These are phyloP conservation scores for Tinospora cordifolia DNA, from an alignment of 164 flowering plant genomes.

Conservation along the genomic window DNA sequence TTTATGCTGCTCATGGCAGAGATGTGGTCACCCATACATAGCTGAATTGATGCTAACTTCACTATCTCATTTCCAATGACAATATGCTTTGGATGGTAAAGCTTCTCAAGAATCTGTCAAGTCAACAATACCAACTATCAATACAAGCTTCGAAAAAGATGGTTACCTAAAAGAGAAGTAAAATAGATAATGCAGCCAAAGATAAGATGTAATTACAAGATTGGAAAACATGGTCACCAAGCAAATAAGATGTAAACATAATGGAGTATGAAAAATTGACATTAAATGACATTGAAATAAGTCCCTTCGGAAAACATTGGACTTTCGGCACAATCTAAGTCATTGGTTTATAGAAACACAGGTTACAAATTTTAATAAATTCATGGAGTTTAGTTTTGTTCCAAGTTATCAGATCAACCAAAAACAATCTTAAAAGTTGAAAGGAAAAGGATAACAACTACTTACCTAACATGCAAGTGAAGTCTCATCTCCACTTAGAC, in stretches of 20 bases:
- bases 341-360: too few species aligned
- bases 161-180: background rate
- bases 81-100: slow-evolving; percentile 58
- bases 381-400: too few species aligned
- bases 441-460: too few species aligned
- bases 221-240: background rate
- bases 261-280: too few species aligned
- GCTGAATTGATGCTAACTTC: slow-evolving; percentile 63
- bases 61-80: slow-evolving; percentile 72
- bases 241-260: background rate
- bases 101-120: slow-evolving; percentile 66
- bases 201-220: background rate
- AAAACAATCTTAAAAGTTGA: too few species aligned
- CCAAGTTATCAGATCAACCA: too few species aligned
- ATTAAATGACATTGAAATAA: too few species aligned
- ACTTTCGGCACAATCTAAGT: too few species aligned
- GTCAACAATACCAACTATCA: slow-evolving; percentile 5
- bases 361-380: too few species aligned
- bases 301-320: too few species aligned
- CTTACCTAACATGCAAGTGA: too few species aligned
- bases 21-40: slow-evolving; percentile 30
- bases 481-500: too few species aligned
- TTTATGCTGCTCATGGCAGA: slow-evolving; percentile 31
- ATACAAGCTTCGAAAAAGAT: background rate
- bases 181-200: background rate